These are phyloP conservation scores for Aspergillus asperescens DNA, from an alignment of 495 filamentous ascomycete genomes.

Conservation along the genomic window DNA sequence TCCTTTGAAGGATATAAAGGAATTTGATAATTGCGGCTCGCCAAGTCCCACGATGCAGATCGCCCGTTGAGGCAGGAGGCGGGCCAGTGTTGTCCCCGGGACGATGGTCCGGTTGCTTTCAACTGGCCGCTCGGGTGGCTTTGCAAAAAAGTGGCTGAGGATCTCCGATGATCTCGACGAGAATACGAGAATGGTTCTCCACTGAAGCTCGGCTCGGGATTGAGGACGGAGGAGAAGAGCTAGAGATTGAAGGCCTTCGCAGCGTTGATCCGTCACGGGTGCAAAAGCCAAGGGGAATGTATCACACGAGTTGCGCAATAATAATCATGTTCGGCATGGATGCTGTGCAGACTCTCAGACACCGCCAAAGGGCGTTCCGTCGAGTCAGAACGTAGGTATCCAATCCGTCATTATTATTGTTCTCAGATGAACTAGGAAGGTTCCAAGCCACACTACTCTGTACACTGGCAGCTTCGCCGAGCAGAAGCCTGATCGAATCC, in stretches of 20 bases:
- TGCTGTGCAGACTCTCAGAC: neutral
- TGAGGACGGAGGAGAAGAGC: too few species aligned
- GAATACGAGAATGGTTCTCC: too few species aligned
- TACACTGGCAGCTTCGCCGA: neutral
- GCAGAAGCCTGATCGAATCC: neutral
- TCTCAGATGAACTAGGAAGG: neutral
- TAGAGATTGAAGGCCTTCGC: too few species aligned
- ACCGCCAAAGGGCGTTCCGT: conserved; percentile 8
- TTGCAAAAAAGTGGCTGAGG: neutral
- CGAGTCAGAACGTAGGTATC: conserved; percentile 1
- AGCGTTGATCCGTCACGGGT: too few species aligned
- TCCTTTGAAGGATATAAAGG: neutral
- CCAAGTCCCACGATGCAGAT: neutral
- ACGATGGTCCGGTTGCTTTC: neutral
- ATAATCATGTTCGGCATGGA: neutral
- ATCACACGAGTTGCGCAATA: too few species aligned
- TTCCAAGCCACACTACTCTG: neutral
- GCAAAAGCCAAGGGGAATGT: too few species aligned
- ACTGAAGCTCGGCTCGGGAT: too few species aligned
- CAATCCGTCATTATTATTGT: neutral
- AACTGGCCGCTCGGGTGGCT: neutral
- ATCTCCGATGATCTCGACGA: too few species aligned
- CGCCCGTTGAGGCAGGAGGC: neutral
- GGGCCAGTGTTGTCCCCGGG: neutral
- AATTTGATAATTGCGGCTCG: neutral